These are phyloP conservation scores for Proliferodiscus dingleyae DNA, from an alignment of 2,329 filamentous ascomycete genomes.

Conservation along the genomic window DNA sequence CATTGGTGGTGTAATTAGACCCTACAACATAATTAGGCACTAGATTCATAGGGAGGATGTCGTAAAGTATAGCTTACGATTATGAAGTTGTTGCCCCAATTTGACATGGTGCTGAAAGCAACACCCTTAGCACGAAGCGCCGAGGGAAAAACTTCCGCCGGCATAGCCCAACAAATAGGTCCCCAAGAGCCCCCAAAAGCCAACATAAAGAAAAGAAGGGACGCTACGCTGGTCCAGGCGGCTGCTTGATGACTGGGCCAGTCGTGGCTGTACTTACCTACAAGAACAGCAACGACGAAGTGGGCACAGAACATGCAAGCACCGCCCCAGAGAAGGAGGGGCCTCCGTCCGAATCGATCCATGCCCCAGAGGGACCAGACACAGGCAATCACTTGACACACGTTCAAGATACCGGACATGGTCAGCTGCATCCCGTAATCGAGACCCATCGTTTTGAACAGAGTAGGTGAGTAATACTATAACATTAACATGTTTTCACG, in stretches of 20 bases:
- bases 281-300: constrained; percentile 43
- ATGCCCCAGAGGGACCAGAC: constrained; percentile 35
- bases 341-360: constrained; percentile 59
- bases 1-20: constrained; percentile 42
- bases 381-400: constrained; percentile 43
- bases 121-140: constrained; percentile 36
- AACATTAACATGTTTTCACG: not conserved
- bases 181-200: constrained; percentile 33
- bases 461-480: constrained; percentile 7
- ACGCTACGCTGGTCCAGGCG: constrained; percentile 36
- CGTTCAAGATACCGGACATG: constrained; percentile 49
- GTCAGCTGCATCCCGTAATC: constrained; percentile 43
- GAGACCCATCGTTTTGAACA: constrained; percentile 18
- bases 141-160: constrained; percentile 37
- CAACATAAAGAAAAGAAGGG: constrained; percentile 31
- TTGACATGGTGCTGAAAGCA: constrained; percentile 39
- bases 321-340: constrained; percentile 56
- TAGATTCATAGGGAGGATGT: too few relatives aligned
- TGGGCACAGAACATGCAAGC: constrained; percentile 65
- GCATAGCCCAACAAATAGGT: constrained; percentile 33
- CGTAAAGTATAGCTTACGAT: constrained; percentile 34
- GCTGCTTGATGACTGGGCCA: constrained; percentile 35
- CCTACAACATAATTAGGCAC: too few relatives aligned
- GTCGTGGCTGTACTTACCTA: constrained; percentile 34
- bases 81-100: constrained; percentile 44